phyloP scores from a whole-genome alignment of 495 filamentous ascomycete species.

The Xanthoparmelia taractica region DNA sequence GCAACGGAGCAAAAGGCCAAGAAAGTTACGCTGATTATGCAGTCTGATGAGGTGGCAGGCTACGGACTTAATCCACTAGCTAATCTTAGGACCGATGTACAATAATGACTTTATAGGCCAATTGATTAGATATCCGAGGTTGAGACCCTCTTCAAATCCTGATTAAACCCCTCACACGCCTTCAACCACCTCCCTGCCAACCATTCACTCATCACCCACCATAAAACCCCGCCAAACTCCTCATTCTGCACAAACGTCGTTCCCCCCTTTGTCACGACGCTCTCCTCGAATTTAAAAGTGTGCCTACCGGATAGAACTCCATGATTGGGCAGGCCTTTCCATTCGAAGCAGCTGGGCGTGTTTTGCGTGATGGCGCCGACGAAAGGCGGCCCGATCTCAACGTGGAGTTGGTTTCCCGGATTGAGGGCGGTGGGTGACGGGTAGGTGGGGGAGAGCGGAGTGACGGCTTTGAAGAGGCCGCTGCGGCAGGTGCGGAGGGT shows the following conservation, averaged over 20 bases:
- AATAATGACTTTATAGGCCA: no score
- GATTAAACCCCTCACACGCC: slow-evolving; percentile 6
- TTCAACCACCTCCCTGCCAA: neutral
- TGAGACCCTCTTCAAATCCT: slow-evolving; percentile 9
- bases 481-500: neutral
- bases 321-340: neutral
- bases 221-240: neutral
- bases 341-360: slow-evolving; percentile 1
- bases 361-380: neutral
- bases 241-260: neutral
- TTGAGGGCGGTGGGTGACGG: neutral
- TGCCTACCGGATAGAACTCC: neutral
- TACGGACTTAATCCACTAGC: no score
- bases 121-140: no score
- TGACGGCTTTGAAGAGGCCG: slow-evolving; percentile 1
- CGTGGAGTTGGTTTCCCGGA: neutral
- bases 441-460: neutral
- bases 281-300: neutral
- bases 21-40: neutral
- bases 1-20: neutral
- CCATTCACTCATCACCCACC: neutral
- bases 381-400: neutral
- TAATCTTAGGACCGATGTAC: no score
- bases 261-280: neutral
- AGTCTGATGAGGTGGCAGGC: neutral